These are phyloP conservation scores for Pascua sp. DNA, from an alignment of 1,284 basidiomycete genomes.

Conservation along the genomic window DNA sequence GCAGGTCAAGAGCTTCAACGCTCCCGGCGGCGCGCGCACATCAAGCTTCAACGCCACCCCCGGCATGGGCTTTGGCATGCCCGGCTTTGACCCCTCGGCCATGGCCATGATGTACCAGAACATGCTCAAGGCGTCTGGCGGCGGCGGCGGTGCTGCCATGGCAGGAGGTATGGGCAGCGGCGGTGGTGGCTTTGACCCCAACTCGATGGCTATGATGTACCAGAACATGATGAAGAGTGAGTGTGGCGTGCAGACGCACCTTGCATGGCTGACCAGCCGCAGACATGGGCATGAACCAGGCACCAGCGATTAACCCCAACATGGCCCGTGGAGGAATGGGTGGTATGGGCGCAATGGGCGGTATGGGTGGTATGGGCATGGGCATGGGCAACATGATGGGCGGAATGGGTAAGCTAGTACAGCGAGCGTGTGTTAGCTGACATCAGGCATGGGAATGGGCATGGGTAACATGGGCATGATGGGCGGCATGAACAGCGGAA, in stretches of 20 bases:
- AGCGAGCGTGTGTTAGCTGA: constrained; percentile 1
- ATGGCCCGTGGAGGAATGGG: constrained; percentile 31
- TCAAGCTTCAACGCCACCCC: constrained; percentile 17
- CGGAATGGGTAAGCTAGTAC: constrained; percentile 53
- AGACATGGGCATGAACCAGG: constrained; percentile 40
- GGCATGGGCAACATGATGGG: constrained; percentile 35
- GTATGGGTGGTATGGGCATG: constrained; percentile 19
- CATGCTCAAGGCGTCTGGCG: constrained; percentile 49
- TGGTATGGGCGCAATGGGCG: constrained; percentile 14
- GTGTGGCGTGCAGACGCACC: background rate
- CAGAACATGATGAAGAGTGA: constrained; percentile 53
- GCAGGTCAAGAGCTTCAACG: constrained; percentile 42
- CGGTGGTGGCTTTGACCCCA: constrained; percentile 50
- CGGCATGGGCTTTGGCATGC: constrained; percentile 34
- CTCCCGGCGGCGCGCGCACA: constrained; percentile 24
- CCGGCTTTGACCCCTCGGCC: constrained; percentile 52
- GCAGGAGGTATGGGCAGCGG: constrained; percentile 29
- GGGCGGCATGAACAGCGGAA: constrained; percentile 19
- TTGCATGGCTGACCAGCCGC: background rate
- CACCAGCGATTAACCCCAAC: constrained; percentile 48
- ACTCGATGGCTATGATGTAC: constrained; percentile 57
- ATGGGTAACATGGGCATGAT: constrained; percentile 13
- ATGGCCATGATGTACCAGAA: constrained; percentile 57
- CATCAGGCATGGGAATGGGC: constrained; percentile 18
- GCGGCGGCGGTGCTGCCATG: constrained; percentile 5